Evolutionary conservation across 768 basidiomycete genomes (phyloP).

Genomic region (Rhodotorula sphaerocarpa): DNA sequence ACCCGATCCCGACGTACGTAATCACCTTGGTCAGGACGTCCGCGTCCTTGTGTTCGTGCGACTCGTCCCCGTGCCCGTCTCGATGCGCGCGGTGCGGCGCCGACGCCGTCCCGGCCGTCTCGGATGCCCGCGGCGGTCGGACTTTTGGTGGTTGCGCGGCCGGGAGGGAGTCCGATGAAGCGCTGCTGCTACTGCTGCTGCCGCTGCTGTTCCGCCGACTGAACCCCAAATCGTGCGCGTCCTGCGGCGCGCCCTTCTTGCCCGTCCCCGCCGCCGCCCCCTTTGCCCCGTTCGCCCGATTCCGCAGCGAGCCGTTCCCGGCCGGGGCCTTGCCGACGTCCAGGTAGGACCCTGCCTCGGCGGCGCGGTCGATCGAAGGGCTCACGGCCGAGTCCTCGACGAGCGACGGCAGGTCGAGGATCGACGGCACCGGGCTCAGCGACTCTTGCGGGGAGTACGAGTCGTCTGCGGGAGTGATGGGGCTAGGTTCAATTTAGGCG

Average conservation of each 20-base stretch:
- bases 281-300: too few relatives aligned
- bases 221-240: not conserved
- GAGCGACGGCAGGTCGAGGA: constrained; percentile 63
- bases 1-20: constrained; percentile 64
- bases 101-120: not conserved
- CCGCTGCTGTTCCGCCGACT: not conserved
- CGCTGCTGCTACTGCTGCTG: too few relatives aligned
- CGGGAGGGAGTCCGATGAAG: too few relatives aligned
- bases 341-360: too few relatives aligned
- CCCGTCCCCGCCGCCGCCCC: not conserved
- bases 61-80: too few relatives aligned
- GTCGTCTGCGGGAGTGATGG: constrained; percentile 13
- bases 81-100: too few relatives aligned
- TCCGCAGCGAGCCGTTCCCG: not conserved
- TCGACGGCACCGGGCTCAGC: constrained; percentile 68
- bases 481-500: not conserved
- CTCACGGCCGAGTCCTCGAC: constrained; percentile 9
- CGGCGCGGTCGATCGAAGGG: constrained; percentile 49
- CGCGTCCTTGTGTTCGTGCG: constrained; percentile 10
- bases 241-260: not conserved
- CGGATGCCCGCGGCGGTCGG: not conserved
- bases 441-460: constrained; percentile 21
- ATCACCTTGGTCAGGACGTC: constrained; percentile 37
- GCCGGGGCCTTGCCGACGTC: too few relatives aligned
- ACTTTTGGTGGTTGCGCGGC: too few relatives aligned